phyloP scores from a whole-genome alignment of 192 early-diverging fungal genomes.

The Funneliformis mosseae region DNA sequence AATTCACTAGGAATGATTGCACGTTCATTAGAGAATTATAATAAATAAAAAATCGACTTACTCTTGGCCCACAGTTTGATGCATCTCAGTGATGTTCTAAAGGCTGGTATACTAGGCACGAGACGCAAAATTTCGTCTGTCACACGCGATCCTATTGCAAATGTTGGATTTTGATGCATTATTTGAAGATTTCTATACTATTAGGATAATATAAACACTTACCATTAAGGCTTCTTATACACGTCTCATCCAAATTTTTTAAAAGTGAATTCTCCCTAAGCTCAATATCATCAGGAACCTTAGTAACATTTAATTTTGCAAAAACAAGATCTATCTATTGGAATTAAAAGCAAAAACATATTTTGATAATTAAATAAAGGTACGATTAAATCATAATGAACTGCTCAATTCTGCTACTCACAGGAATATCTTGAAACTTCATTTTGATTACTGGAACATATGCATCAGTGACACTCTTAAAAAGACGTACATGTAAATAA shows the following conservation, averaged over 20 bases:
- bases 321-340: slow-evolving; percentile 90
- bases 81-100: slow-evolving; percentile 88
- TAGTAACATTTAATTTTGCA: slow-evolving; percentile 71
- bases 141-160: slow-evolving; percentile 76
- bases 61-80: slow-evolving; percentile 97
- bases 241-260: slow-evolving; percentile 83
- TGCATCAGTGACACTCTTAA: slow-evolving; percentile 72
- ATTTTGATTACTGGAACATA: slow-evolving; percentile 97
- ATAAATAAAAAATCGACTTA: slow-evolving; percentile 18
- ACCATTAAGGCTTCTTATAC: slow-evolving; percentile 91
- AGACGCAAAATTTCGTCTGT: slow-evolving; percentile 95
- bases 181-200: not conserved
- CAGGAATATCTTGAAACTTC: slow-evolving; percentile 87
- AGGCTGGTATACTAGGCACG: slow-evolving; percentile 88
- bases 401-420: slow-evolving; percentile 39
- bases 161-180: not conserved
- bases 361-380: not conserved
- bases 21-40: not conserved
- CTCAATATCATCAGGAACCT: slow-evolving; percentile 85
- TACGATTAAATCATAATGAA: too few species aligned
- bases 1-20: not conserved
- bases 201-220: slow-evolving; percentile 19
- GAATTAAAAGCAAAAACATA: not conserved
- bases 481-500: not conserved
- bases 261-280: slow-evolving; percentile 85